A percentile compares a stretch with the other conserved stretches of the same genome.
These are phyloP conservation scores for Ichthyophthirius multifiliis DNA, from an alignment of 169 alveolate species.

Conservation along the genomic window DNA sequence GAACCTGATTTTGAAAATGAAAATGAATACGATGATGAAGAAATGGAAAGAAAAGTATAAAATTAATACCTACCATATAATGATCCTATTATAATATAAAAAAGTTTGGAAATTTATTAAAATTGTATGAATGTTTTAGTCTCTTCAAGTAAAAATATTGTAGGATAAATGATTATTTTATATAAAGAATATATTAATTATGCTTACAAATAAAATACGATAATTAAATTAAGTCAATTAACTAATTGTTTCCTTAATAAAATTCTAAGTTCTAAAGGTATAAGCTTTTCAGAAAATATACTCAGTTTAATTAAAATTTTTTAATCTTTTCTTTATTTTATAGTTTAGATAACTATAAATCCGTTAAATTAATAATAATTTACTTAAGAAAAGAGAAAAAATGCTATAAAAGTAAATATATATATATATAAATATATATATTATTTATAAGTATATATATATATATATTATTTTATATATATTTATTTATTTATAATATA, in stretches of 20 bases:
- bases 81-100: background rate
- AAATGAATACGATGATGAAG: background rate
- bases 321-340: background rate
- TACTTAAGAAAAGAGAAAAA: background rate
- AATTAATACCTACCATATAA: background rate
- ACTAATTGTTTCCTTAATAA: background rate
- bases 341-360: background rate
- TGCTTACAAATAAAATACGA: background rate
- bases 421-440: background rate
- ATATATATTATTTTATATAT: too few relatives aligned
- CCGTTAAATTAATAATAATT: background rate
- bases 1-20: slow-evolving; percentile 8
- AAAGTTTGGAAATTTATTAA: background rate
- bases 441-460: background rate
- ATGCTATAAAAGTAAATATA: background rate
- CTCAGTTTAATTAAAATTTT: background rate
- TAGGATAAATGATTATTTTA: background rate
- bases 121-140: background rate
- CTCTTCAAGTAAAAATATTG: background rate
- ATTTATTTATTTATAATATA: too few relatives aligned
- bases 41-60: background rate
- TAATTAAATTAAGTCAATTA: background rate
- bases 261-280: background rate
- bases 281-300: background rate
- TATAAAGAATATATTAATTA: background rate